Base-by-base conservation (phyloP, 148 eudicot genomes). In the Spergularia bocconei region DNA sequence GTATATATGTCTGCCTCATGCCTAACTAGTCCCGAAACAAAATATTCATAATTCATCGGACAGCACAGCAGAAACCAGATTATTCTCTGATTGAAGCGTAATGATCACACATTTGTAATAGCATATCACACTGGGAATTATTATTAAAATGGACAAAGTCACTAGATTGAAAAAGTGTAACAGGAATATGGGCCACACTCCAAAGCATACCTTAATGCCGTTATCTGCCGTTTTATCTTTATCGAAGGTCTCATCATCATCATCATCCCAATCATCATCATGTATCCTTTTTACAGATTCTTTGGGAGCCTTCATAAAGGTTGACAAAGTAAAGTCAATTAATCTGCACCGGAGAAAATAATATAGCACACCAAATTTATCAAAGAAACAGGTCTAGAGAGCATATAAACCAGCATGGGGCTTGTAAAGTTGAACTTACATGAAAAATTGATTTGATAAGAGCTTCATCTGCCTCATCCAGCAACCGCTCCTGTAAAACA, bases 391-490 rank as follows among this genome's bases (percentile, higher is more conserved):
- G n/a, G 39, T 9, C 17, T 7, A 33, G 44, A 69, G 0, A 51
- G 5, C 25, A 41, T 16, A 10, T 29, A 17, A 54, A 54, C n/a
- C 20, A 66, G 21, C 20, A 48, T 23, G 33, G 78, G 63, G 44
- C 44, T 8, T 15, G 69, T 59, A 69, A 48, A 9, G 6, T 5
- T 56, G 54, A 29, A 83, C 90, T 87, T 29, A 87, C 98, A 23
- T 86, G 81, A 67, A 88, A 94, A 64, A 91, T 71, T 66, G 91
- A 81, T 82, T 78, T 91, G 77, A 94, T 87, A 15, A 88, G 91
- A 61, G 90, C 96, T 82, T 94, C 98, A 86, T 94, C 98, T 79
- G 89, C 89, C 79, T 94, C 97, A 64, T 88, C 90, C 76, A 94
- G 70, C 72, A 85, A 86, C 77, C 77, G 84, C 74, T 85, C 93